A percentile compares a stretch with the other conserved stretches of the same genome.
Conservation (phyloP, 2,329 filamentous ascomycete genomes). For the Epichloe uncinata region DNA sequence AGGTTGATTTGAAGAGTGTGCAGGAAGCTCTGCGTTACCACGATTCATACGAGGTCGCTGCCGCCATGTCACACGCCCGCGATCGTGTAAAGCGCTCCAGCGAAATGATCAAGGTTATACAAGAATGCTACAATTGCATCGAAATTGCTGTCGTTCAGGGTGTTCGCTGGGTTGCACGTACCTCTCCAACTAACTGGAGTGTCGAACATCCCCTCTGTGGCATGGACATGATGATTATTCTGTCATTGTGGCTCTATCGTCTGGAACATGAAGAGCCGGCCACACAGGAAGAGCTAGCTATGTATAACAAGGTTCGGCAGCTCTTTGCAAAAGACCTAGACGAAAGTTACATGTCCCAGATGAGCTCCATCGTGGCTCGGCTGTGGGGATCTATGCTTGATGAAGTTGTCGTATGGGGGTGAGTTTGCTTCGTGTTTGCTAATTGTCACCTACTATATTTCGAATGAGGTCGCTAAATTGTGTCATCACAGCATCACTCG, state of each 20-base stretch:
- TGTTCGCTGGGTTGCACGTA: slow-evolving; percentile 95
- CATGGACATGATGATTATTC: slow-evolving; percentile 93
- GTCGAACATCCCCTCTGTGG: slow-evolving; percentile 95
- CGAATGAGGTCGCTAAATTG: slow-evolving; percentile 9
- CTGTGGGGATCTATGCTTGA: slow-evolving; percentile 98
- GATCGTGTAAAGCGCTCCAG: slow-evolving; percentile 89
- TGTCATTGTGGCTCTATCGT: slow-evolving; percentile 96
- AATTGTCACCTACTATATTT: neutral
- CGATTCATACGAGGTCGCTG: slow-evolving; percentile 91
- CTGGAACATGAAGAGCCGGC: slow-evolving; percentile 95
- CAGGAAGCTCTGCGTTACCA: slow-evolving; percentile 96
- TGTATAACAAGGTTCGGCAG: slow-evolving; percentile 86
- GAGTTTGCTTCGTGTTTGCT: slow-evolving; percentile 32
- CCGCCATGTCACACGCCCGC: slow-evolving; percentile 87
- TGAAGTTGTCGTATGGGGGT: slow-evolving; percentile 99
- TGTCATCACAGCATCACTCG: slow-evolving; percentile 57
- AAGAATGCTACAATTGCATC: slow-evolving; percentile 95
- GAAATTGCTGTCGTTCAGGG: slow-evolving; percentile 90
- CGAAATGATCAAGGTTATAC: slow-evolving; percentile 97
- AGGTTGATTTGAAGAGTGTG: slow-evolving; percentile 90
- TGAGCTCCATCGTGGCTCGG: slow-evolving; percentile 89
- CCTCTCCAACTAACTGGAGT: slow-evolving; percentile 96
- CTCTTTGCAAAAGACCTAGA: slow-evolving; percentile 86
- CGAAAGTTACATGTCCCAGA: slow-evolving; percentile 64
- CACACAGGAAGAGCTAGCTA: slow-evolving; percentile 67